Evolutionary conservation across 139 green algal species (phyloP).

Genomic region (Chlorella sp.): DNA sequence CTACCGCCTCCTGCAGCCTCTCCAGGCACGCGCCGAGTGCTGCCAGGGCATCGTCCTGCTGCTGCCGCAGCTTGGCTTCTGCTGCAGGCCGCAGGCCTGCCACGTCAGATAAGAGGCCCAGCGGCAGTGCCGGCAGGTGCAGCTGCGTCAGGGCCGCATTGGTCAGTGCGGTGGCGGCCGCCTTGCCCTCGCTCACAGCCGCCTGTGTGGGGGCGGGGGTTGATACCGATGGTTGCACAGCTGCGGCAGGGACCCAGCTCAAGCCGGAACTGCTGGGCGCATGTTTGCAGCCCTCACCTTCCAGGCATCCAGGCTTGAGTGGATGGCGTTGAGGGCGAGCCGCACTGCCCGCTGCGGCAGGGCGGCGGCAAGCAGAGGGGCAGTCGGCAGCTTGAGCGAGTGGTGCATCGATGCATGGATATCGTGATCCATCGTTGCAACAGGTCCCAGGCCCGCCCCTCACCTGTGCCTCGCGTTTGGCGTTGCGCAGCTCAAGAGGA

Average conservation of each 20-base stretch:
- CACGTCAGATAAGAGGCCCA: constrained; percentile 1
- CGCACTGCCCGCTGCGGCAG: constrained; percentile 38
- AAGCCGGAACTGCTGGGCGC: neutral
- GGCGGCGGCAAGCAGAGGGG: neutral
- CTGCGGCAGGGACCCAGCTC: neutral
- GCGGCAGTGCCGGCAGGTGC: constrained; percentile 25
- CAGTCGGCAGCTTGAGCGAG: neutral
- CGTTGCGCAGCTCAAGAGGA: constrained; percentile 43
- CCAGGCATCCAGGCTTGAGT: constrained; percentile 33
- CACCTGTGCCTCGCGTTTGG: constrained; percentile 41
- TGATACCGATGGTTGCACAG: neutral
- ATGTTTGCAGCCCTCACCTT: constrained; percentile 16
- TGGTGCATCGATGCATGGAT: neutral
- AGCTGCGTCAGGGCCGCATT: constrained; percentile 26
- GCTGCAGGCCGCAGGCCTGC: constrained; percentile 9
- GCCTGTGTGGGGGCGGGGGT: neutral
- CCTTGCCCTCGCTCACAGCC: constrained; percentile 8
- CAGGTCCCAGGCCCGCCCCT: no score
- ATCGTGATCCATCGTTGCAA: neutral
- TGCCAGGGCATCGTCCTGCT: neutral
- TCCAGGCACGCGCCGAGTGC: constrained; percentile 7
- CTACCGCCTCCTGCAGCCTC: neutral
- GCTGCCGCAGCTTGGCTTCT: neutral
- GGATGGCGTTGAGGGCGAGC: constrained; percentile 37
- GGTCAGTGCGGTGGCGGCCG: constrained; percentile 22